Percentiles rank a stretch among this genome's conserved stretches.
These are phyloP conservation scores for Mycena polygramma DNA, from an alignment of 768 basidiomycete species.

Conservation along the genomic window DNA sequence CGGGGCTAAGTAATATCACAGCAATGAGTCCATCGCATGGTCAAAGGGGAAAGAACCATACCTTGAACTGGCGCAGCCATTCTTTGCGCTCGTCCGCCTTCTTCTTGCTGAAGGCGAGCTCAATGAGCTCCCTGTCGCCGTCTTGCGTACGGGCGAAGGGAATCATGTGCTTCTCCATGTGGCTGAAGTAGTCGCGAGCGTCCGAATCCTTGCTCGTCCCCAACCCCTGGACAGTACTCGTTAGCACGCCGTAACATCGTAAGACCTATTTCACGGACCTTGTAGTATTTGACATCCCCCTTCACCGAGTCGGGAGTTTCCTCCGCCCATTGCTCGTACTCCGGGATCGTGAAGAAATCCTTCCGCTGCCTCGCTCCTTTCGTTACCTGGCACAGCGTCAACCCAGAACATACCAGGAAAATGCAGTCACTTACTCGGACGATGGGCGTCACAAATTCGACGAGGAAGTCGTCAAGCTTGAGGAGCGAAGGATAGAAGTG, in stretches of 20 bases:
- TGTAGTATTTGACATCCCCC: slow-evolving; percentile 97
- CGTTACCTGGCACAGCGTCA: slow-evolving; percentile 62
- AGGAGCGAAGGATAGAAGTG: slow-evolving; percentile 96
- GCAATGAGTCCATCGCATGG: slow-evolving; percentile 13
- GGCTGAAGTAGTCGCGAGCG: slow-evolving; percentile 92
- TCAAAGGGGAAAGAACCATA: slow-evolving; percentile 41
- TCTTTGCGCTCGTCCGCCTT: slow-evolving; percentile 99
- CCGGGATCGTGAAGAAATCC: slow-evolving; percentile 97
- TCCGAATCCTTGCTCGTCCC: slow-evolving; percentile 93
- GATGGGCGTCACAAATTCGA: slow-evolving; percentile 99
- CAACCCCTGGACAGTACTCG: slow-evolving; percentile 75
- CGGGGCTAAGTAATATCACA: slow-evolving; percentile 63
- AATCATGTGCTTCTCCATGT: slow-evolving; percentile 95
- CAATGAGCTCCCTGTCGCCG: slow-evolving; percentile 90
- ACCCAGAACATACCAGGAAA: neutral
- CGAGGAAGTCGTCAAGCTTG: slow-evolving; percentile 90
- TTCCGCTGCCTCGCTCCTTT: slow-evolving; percentile 79
- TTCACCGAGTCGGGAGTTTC: slow-evolving; percentile 79
- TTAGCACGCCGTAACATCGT: slow-evolving; percentile 22
- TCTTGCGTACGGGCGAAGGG: slow-evolving; percentile 86
- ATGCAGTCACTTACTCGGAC: slow-evolving; percentile 75
- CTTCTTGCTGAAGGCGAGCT: slow-evolving; percentile 99
- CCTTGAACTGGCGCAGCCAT: slow-evolving; percentile 95
- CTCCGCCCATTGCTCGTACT: slow-evolving; percentile 94
- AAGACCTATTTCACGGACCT: slow-evolving; percentile 64